Evolutionary conservation across 257 asterid species (phyloP).

Genomic region (Schizonepeta tenuifolia): DNA sequence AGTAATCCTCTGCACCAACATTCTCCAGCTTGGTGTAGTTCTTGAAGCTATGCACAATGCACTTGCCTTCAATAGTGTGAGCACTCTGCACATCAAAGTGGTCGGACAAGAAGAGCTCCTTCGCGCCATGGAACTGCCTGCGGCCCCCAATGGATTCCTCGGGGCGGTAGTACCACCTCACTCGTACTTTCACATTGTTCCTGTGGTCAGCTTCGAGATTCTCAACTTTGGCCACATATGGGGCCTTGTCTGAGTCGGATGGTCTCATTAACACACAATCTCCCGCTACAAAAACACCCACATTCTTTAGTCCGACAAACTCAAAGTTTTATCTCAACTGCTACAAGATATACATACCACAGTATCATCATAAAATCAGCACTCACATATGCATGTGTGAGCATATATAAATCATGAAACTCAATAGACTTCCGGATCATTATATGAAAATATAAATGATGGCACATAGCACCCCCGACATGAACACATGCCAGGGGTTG

Average conservation of each 20-base stretch:
- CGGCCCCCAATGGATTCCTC: slow-evolving; percentile 87
- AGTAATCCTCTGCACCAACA: slow-evolving; percentile 85
- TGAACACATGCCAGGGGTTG: not conserved
- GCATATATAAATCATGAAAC: not conserved
- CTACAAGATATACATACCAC: not conserved
- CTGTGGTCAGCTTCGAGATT: slow-evolving; percentile 76
- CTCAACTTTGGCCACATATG: slow-evolving; percentile 83
- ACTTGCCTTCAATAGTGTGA: slow-evolving; percentile 90
- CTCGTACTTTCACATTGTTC: slow-evolving; percentile 71
- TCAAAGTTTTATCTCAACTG: slow-evolving; percentile 19
- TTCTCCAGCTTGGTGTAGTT: slow-evolving; percentile 82
- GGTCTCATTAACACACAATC: slow-evolving; percentile 87
- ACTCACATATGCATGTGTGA: not conserved
- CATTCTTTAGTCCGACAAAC: slow-evolving; percentile 33
- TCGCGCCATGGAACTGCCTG: slow-evolving; percentile 90
- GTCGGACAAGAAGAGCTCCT: slow-evolving; percentile 86
- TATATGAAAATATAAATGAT: not conserved
- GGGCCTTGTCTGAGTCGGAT: slow-evolving; percentile 70
- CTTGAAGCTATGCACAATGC: slow-evolving; percentile 76
- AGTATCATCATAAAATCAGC: slow-evolving; percentile 2
- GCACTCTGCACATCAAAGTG: slow-evolving; percentile 88
- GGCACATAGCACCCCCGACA: not conserved
- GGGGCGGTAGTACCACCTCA: slow-evolving; percentile 82
- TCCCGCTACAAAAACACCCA: slow-evolving; percentile 62
- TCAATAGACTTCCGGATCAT: not conserved